phyloP scores from a whole-genome alignment of 371 early-diverging fungal genomes.

The Apophysomyces ossiformis region DNA sequence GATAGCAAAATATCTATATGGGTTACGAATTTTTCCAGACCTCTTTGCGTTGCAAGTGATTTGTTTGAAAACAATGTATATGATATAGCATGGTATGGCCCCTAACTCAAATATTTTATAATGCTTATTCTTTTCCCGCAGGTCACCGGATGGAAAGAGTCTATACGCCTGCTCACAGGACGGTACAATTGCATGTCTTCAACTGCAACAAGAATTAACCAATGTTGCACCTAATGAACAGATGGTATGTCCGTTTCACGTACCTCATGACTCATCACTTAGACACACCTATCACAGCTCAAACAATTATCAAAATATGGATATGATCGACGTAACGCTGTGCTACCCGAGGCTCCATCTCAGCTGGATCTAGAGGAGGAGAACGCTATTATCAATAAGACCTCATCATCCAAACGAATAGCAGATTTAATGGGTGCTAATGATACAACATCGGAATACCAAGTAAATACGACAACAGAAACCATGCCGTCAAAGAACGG shows the following conservation, averaged over 20 bases:
- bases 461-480: constrained; percentile 14
- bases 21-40: constrained; percentile 77
- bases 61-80: constrained; percentile 84
- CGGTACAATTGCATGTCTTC: constrained; percentile 83
- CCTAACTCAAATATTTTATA: neutral
- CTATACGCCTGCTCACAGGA: constrained; percentile 93
- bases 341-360: constrained; percentile 63
- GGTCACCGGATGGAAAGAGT: constrained; percentile 77
- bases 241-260: constrained; percentile 38
- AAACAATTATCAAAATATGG: constrained; percentile 73
- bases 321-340: constrained; percentile 61
- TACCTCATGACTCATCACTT: neutral
- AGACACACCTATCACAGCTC: constrained; percentile 34
- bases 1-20: constrained; percentile 92
- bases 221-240: constrained; percentile 64
- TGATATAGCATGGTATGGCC: constrained; percentile 85
- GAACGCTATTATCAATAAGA: constrained; percentile 45
- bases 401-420: constrained; percentile 41
- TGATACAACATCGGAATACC: constrained; percentile 1
- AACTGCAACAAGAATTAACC: constrained; percentile 75
- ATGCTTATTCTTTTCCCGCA: constrained; percentile 14
- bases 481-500: neutral
- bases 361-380: constrained; percentile 75
- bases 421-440: constrained; percentile 51
- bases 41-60: constrained; percentile 76